Conservation (phyloP, 2,329 filamentous ascomycete genomes). For the Albifimbria verrucaria region DNA sequence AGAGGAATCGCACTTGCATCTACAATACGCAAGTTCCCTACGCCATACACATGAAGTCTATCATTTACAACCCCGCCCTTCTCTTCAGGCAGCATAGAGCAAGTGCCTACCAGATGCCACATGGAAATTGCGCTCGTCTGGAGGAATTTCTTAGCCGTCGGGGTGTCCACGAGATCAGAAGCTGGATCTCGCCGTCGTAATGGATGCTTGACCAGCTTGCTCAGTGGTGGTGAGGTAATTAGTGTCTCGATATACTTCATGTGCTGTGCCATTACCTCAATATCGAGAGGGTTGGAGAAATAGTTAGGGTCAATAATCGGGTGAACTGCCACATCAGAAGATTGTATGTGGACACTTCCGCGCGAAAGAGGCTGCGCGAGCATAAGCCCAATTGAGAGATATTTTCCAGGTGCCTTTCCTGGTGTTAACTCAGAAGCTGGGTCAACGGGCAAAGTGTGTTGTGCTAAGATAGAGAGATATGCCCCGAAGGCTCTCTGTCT, state of each 20-base stretch:
- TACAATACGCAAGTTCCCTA: not conserved
- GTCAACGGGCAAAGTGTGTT: not conserved
- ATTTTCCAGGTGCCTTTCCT: not conserved
- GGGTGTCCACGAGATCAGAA: not conserved
- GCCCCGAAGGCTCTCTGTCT: not conserved
- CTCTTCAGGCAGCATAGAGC: not conserved
- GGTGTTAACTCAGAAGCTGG: not conserved
- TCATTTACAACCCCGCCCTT: not conserved
- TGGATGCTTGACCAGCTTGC: not conserved
- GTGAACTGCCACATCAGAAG: conserved; percentile 32
- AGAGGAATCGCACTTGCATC: not conserved
- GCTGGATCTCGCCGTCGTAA: not conserved
- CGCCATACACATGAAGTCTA: not conserved
- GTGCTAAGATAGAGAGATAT: not conserved
- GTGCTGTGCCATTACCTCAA: conserved; percentile 46
- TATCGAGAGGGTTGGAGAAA: conserved; percentile 52
- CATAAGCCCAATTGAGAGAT: not conserved
- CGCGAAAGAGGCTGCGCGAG: not conserved
- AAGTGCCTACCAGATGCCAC: not conserved
- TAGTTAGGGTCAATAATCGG: conserved; percentile 50
- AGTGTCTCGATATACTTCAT: conserved; percentile 37
- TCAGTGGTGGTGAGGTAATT: conserved; percentile 10
- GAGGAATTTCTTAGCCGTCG: not conserved
- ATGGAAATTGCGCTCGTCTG: not conserved
- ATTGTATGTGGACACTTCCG: conserved; percentile 43